Conservation (phyloP, 805 yeast species). For the Candida berthetii region DNA sequence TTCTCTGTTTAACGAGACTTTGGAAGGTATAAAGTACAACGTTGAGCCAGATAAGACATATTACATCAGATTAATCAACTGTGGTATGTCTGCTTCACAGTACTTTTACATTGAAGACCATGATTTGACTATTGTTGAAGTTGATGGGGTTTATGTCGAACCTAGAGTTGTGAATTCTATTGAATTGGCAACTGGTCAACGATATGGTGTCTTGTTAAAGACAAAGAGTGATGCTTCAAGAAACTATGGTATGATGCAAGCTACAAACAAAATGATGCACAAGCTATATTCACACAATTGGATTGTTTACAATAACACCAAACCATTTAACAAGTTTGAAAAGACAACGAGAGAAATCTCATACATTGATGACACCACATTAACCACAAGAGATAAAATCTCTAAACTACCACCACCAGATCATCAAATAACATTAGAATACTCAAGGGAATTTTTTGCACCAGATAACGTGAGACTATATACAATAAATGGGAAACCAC, state of each 20-base stretch:
- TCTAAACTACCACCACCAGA: conserved; percentile 48
- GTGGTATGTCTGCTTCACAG: conserved; percentile 55
- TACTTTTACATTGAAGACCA: conserved; percentile 48
- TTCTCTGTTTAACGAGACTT: conserved; percentile 40
- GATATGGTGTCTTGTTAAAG: conserved; percentile 57
- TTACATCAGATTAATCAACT: conserved; percentile 43
- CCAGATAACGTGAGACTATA: conserved; percentile 68
- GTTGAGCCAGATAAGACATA: conserved; percentile 40
- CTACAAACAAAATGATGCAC: conserved; percentile 59
- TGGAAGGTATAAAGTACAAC: conserved; percentile 33
- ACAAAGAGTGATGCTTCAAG: conserved; percentile 35
- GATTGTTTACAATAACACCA: conserved; percentile 40
- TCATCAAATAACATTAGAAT: conserved; percentile 43
- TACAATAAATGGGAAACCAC: conserved; percentile 60
- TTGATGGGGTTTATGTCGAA: conserved; percentile 52
- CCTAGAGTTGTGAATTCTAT: conserved; percentile 41
- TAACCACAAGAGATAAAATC: conserved; percentile 28
- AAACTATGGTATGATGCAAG: conserved; percentile 45
- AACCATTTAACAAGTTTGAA: conserved; percentile 36
- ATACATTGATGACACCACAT: conserved; percentile 24
- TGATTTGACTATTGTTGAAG: conserved; percentile 46
- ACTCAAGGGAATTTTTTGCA: conserved; percentile 49
- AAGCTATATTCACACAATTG: conserved; percentile 54
- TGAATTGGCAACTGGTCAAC: conserved; percentile 69
- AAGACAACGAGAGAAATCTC: conserved; percentile 19